Evolutionary conservation across 2,329 filamentous ascomycete species (phyloP).

Genomic region (Thermomyces lanuginosus): DNA sequence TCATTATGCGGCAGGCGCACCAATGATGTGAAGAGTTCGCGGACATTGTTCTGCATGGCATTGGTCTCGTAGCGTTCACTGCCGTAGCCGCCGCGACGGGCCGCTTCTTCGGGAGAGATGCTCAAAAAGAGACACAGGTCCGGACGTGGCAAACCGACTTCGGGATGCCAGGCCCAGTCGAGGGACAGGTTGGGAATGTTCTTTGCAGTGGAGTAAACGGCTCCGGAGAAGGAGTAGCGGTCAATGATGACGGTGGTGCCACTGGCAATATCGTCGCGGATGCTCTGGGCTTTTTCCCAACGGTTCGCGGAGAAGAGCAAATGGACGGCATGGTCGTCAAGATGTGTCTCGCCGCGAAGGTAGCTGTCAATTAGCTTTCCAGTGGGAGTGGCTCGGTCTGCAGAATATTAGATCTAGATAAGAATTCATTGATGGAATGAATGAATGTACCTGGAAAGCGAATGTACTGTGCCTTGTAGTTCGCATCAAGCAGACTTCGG

Average conservation of each 20-base stretch:
- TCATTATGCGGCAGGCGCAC: conserved; percentile 32
- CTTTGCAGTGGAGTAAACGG: conserved; percentile 86
- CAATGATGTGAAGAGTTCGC: conserved; percentile 51
- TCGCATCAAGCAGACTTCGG: conserved; percentile 34
- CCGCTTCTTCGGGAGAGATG: conserved; percentile 56
- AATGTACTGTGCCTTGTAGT: conserved; percentile 40
- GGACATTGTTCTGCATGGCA: conserved; percentile 65
- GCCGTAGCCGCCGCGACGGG: conserved; percentile 69
- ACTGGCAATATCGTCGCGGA: conserved; percentile 35
- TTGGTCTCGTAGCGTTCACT: conserved; percentile 75
- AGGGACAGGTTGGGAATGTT: conserved; percentile 52
- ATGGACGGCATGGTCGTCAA: conserved; percentile 81
- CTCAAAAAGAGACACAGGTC: conserved; percentile 81
- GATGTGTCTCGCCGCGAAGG: conserved; percentile 51
- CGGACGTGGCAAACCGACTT: conserved; percentile 71
- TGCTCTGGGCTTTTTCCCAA: conserved; percentile 49
- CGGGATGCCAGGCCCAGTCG: conserved; percentile 67
- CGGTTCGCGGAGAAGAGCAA: conserved; percentile 80
- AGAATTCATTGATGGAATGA: conserved; percentile 4
- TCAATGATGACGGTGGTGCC: conserved; percentile 73
- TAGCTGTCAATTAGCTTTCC: conserved; percentile 78
- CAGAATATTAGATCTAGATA: conserved; percentile 5
- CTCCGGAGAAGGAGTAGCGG: conserved; percentile 87
- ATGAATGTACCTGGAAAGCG: conserved; percentile 45
- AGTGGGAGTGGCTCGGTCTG: conserved; percentile 69